These are phyloP conservation scores for Lycium ferocissimum DNA, from an alignment of 257 asterid genomes.

Conservation along the genomic window DNA sequence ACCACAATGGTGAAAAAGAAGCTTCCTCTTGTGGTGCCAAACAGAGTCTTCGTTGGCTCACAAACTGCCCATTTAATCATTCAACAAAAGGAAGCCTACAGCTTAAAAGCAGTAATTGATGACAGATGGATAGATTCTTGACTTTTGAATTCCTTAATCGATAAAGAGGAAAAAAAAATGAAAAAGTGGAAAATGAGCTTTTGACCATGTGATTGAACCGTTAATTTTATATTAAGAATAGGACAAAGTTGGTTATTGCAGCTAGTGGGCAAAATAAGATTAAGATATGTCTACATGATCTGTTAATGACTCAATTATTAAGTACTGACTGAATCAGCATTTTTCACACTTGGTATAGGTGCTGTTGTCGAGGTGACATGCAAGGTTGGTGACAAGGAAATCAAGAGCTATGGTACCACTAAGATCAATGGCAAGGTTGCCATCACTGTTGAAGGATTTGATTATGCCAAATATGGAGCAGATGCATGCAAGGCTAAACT, in stretches of 20 bases:
- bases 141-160: slow-evolving; percentile 5
- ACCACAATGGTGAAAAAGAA: neutral
- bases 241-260: slow-evolving; percentile 17
- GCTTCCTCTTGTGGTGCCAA: neutral
- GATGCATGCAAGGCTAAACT: slow-evolving; percentile 75
- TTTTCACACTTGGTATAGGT: slow-evolving; percentile 46
- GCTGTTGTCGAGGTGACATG: slow-evolving; percentile 82
- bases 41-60: slow-evolving; percentile 1
- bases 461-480: slow-evolving; percentile 66
- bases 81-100: neutral
- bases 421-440: slow-evolving; percentile 73
- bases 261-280: neutral
- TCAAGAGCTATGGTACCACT: slow-evolving; percentile 69
- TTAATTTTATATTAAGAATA: neutral
- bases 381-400: slow-evolving; percentile 56
- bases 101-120: neutral
- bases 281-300: neutral
- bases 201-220: neutral
- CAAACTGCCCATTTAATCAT: neutral
- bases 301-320: neutral
- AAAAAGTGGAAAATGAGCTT: neutral
- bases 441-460: slow-evolving; percentile 56
- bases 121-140: slow-evolving; percentile 19
- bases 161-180: neutral
- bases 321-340: neutral